Base-by-base conservation (phyloP, 2,329 filamentous ascomycete species). In the Penicillium sp. region DNA sequence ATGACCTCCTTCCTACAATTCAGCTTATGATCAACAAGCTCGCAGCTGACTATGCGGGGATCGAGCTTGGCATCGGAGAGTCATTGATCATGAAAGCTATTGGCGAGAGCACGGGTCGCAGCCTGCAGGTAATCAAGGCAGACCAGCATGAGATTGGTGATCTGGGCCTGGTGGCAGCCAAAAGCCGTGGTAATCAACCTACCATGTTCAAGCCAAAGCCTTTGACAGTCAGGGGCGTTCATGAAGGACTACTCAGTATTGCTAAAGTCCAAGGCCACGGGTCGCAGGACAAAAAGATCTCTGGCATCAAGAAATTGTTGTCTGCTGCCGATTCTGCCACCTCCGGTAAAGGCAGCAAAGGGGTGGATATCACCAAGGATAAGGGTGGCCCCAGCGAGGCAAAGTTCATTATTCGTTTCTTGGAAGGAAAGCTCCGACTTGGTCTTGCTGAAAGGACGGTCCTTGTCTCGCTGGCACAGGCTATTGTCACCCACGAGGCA, bases 71-170 rank as follows among this genome's bases (percentile, higher is more conserved):
- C n/a, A 98, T 98, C 59, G 93, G 93, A 48, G 93, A 98, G 71
- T 97, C 91, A 0, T 72, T 98, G 27, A 96, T 98, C 61, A 97
- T 97, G 90, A 98, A 97, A 68, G 88, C 93, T 4, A 95, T 98
- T 62, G 91, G 91, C 9, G 91, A 97, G 72, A 86, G 85, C 28
- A 98, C 93, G 0, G 93, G 93, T 8, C 84, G 93, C 51, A 95
- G 84, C 61, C 71, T 96, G 40, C 79, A 85, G 34, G 84, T 95
- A 45, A 95, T 98, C 75, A 97, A 96, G 72, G 83, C 86, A 42
- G 90, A 97, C 59, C 93, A 98, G 65, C 90, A 93, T 62, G 90
- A 96, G 60, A 95, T 97, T 68, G 93, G 93, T 46, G 93, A 98
- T 67, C 78, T 98, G 9, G 93, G 93, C 9, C 76, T 97, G 32